Base-by-base conservation (phyloP, 2,329 filamentous ascomycete genomes). In the Sclerotinia trifoliorum region DNA sequence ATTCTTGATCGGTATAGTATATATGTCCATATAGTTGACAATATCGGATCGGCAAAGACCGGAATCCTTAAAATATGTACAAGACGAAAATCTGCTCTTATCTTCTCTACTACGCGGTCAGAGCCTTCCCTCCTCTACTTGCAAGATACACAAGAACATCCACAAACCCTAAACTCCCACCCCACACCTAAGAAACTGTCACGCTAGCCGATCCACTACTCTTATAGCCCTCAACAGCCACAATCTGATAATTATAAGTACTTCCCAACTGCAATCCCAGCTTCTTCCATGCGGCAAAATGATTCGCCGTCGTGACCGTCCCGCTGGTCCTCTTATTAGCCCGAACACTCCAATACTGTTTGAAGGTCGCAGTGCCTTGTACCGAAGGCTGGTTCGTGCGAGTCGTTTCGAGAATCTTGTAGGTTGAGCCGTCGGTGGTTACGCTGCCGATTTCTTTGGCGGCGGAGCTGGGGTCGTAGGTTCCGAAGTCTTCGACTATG, bases 341-440 rank as follows among this genome's bases (percentile, higher is more conserved):
- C 69, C 84, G 81, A 21, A 86, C 81, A 17, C 81, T 83, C 83
- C 81, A 85, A 78, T 81, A 86, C 78, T 86, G 84, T 73, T 82
- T 77, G 74, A 86, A 85, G 69, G 82, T 84, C 46, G 73, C 70
- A 44, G 81, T 84, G 46, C 84, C 84, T 72, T 26, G 81, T 83
- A 80, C 84, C 86, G 81, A 71, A 24, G 72, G 69, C 17, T 64
- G 65, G 70, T 81, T 80, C 65, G 72, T 71, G 29, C 73, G 72
- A 71, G 81, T 80, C 66, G 79, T 77, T 15, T 75, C 72, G 69
- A 81, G 81, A 24, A 74, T 72, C 58, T 85, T 80, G 76, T 87
- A 88, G 5, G 80, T 82, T 17, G 81, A 80, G 62, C 85, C 85
- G 49, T 86, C 85, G 35, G 77, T 78, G 35, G 78, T 81, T 71